Conservation (phyloP, 2,329 filamentous ascomycete genomes). For the Ophiostoma sp. region DNA sequence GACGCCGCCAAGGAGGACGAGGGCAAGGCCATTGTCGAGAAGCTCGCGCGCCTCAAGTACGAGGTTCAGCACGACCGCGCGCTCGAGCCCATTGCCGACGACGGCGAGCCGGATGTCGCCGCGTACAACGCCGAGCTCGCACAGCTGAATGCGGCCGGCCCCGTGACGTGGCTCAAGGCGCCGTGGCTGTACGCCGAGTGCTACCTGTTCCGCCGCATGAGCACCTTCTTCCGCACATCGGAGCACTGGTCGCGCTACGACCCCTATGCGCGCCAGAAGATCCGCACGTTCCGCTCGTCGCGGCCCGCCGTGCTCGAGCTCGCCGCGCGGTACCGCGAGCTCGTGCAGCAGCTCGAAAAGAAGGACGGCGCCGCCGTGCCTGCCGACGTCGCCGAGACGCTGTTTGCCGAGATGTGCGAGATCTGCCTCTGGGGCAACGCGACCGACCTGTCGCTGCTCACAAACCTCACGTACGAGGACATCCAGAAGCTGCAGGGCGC, state of each 20-base stretch:
- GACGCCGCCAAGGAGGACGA: slow-evolving; percentile 62
- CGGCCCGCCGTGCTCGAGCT: slow-evolving; percentile 57
- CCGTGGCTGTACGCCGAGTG: slow-evolving; percentile 92
- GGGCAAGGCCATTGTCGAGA: slow-evolving; percentile 78
- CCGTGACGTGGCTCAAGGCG: slow-evolving; percentile 73
- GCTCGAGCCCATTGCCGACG: slow-evolving; percentile 52
- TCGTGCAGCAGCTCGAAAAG: slow-evolving; percentile 61
- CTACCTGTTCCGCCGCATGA: slow-evolving; percentile 87
- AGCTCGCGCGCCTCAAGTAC: slow-evolving; percentile 81
- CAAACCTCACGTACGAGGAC: slow-evolving; percentile 86
- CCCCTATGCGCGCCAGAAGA: slow-evolving; percentile 83
- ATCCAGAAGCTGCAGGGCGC: slow-evolving; percentile 94
- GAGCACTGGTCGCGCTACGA: slow-evolving; percentile 86
- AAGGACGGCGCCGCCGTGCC: slow-evolving; percentile 54
- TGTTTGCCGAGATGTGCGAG: slow-evolving; percentile 92
- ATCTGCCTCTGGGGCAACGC: slow-evolving; percentile 97
- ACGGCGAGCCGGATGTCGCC: slow-evolving; percentile 68
- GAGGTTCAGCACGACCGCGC: slow-evolving; percentile 85
- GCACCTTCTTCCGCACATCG: slow-evolving; percentile 69
- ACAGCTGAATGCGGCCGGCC: slow-evolving; percentile 43
- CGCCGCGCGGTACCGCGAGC: slow-evolving; percentile 43
- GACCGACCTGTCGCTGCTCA: slow-evolving; percentile 86
- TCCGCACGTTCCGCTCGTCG: slow-evolving; percentile 85
- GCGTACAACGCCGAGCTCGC: slow-evolving; percentile 83
- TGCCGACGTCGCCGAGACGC: slow-evolving; percentile 48